Conservation (phyloP, 306 rosid species). For the Dalbergia cultrata region DNA sequence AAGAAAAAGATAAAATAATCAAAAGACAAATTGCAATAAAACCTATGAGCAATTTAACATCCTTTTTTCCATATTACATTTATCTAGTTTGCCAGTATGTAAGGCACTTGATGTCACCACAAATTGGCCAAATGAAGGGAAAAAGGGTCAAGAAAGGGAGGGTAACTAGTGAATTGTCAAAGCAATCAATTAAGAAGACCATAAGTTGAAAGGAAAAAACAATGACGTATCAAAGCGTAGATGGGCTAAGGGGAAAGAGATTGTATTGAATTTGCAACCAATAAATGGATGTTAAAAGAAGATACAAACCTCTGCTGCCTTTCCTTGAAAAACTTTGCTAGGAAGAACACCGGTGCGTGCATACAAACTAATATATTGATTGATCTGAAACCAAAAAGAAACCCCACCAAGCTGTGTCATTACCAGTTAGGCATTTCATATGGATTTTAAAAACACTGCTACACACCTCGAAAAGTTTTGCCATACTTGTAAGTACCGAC, state of each 20-base stretch:
- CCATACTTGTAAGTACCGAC: too few species aligned
- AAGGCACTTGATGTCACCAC: constrained; percentile 5
- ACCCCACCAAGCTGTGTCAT: background rate
- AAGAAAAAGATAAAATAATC: background rate
- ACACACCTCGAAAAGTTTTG: too few species aligned
- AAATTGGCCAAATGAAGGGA: background rate
- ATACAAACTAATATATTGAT: constrained; percentile 81
- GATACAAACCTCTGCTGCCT: constrained; percentile 77
- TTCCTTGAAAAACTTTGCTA: constrained; percentile 80
- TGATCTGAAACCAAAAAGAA: constrained; percentile 66
- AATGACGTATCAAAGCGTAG: background rate
- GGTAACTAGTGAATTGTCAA: constrained; percentile 1
- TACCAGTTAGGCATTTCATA: constrained; percentile 14
- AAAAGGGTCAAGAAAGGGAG: background rate
- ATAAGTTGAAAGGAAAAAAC: background rate
- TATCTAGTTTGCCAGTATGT: background rate
- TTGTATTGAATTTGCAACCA: constrained; percentile 25
- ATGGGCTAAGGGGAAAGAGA: background rate
- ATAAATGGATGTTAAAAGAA: constrained; percentile 29
- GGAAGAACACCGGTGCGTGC: constrained; percentile 78
- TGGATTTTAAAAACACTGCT: background rate
- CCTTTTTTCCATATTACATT: constrained; percentile 14
- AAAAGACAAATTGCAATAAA: constrained; percentile 25
- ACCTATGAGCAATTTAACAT: constrained; percentile 16
- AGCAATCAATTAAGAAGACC: constrained; percentile 6